A percentile compares a stretch with the other conserved stretches of the same genome.
phyloP scores from a whole-genome alignment of 169 alveolate genomes.

The Plasmodium malariae region DNA sequence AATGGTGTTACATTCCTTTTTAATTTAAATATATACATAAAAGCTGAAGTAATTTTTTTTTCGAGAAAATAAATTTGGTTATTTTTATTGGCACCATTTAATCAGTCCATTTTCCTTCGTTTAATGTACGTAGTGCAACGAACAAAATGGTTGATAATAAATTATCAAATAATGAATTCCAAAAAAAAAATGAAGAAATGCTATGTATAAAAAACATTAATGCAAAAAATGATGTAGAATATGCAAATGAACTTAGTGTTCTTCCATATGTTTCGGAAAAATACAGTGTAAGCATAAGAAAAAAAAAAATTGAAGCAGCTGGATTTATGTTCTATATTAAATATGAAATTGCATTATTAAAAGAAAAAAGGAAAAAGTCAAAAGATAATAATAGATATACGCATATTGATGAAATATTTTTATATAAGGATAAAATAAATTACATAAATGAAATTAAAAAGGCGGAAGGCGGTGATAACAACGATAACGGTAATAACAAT shows the following conservation, averaged over 20 bases:
- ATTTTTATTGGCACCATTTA: no score
- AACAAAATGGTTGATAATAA: constrained; percentile 28
- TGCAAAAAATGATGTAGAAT: constrained; percentile 18
- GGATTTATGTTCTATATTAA: constrained; percentile 83
- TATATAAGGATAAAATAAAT: constrained; percentile 65
- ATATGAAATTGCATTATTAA: constrained; percentile 68
- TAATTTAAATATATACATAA: no score
- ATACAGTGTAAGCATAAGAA: constrained; percentile 33
- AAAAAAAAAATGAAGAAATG: constrained; percentile 3
- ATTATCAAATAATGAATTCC: constrained; percentile 3
- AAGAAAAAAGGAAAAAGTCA: constrained; percentile 17
- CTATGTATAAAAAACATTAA: constrained; percentile 45
- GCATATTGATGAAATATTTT: constrained; percentile 57
- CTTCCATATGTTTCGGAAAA: constrained; percentile 13
- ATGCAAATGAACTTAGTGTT: background rate
- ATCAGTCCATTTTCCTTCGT: no score
- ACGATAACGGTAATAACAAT: background rate
- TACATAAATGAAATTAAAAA: constrained; percentile 31
- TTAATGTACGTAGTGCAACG: no score
- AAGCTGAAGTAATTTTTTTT: no score
- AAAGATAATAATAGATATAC: constrained; percentile 4
- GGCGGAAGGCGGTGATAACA: background rate
- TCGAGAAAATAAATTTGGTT: no score
- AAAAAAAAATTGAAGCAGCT: constrained; percentile 81
- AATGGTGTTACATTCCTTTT: no score